A percentile compares a stretch with the other conserved stretches of the same genome.
Conservation (phyloP, 768 basidiomycete genomes). For the Rhizopogon rudus region DNA sequence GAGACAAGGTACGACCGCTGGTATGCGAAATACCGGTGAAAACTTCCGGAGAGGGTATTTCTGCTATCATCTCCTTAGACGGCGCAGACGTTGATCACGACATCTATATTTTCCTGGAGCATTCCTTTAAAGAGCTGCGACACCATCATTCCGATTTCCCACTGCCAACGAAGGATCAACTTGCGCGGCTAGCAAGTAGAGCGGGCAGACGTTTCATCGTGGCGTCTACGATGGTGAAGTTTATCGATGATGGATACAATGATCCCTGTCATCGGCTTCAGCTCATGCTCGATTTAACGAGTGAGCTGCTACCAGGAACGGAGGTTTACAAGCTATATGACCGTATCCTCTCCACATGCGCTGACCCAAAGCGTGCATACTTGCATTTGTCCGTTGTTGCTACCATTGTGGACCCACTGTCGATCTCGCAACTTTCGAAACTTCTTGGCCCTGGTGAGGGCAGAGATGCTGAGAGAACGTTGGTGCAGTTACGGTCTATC, state of each 20-base stretch:
- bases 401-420: neutral
- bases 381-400: neutral
- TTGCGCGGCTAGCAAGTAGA: neutral
- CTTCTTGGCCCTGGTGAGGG: neutral
- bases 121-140: neutral
- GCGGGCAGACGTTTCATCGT: neutral
- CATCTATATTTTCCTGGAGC: no score
- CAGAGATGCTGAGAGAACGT: neutral
- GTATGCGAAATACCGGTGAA: neutral
- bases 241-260: neutral
- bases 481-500: neutral
- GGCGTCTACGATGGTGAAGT: neutral
- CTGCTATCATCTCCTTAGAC: neutral
- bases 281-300: neutral
- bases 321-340: neutral
- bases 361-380: neutral
- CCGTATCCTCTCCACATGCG: neutral
- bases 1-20: neutral
- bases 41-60: neutral
- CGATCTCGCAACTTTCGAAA: neutral
- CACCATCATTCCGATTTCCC: neutral
- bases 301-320: neutral
- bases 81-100: neutral
- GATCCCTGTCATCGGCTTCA: neutral
- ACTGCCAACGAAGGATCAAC: neutral